These are phyloP conservation scores for Pyricularia sp. DNA, from an alignment of 2,329 filamentous ascomycete species.

Conservation along the genomic window DNA sequence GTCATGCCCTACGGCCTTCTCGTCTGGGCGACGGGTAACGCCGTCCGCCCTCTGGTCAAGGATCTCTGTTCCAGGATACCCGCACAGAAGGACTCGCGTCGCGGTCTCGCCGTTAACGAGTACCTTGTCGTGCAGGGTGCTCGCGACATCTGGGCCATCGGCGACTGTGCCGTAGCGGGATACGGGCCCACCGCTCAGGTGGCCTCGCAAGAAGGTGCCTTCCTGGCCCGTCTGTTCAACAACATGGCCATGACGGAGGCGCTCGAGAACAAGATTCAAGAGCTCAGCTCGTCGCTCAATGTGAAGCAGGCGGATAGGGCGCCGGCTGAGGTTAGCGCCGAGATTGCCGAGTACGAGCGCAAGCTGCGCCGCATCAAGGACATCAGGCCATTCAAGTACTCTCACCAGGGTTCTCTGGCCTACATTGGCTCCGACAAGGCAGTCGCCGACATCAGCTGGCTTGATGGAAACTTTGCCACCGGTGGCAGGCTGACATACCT, in stretches of 20 bases:
- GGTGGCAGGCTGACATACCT: constrained; percentile 92
- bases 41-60: constrained; percentile 74
- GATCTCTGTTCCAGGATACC: constrained; percentile 88
- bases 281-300: constrained; percentile 52
- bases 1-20: constrained; percentile 87
- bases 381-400: constrained; percentile 96
- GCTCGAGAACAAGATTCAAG: constrained; percentile 62
- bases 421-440: constrained; percentile 97
- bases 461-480: constrained; percentile 89
- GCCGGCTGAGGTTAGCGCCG: constrained; percentile 46
- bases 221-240: constrained; percentile 93
- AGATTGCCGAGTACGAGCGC: constrained; percentile 81
- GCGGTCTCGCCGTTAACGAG: constrained; percentile 93
- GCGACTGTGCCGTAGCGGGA: constrained; percentile 93
- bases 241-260: constrained; percentile 92
- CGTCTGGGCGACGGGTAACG: constrained; percentile 97
- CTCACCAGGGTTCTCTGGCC: constrained; percentile 88
- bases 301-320: constrained; percentile 49
- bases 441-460: constrained; percentile 93
- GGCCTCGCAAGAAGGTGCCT: constrained; percentile 85
- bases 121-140: constrained; percentile 96
- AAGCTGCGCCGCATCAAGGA: constrained; percentile 82
- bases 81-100: constrained; percentile 87
- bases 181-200: constrained; percentile 98
- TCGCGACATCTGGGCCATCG: constrained; percentile 94